Conservation (phyloP, 805 yeast genomes). For the Sugiyamaella lignohabitans region DNA sequence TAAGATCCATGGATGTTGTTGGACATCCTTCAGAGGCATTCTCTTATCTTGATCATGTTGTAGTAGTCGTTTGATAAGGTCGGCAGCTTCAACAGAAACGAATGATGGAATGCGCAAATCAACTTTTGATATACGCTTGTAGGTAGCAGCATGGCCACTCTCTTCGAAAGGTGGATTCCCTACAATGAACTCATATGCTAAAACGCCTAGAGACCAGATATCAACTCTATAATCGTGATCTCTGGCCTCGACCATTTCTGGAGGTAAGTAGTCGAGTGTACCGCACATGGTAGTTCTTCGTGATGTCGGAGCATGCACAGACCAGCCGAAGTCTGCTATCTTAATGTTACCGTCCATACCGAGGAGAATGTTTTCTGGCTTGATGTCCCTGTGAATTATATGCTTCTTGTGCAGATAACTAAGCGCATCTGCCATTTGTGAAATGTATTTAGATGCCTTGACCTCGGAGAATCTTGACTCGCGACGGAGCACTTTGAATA, state of each 20-base stretch:
- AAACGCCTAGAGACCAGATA: slow-evolving; percentile 86
- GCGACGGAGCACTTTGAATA: slow-evolving; percentile 65
- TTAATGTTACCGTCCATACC: slow-evolving; percentile 72
- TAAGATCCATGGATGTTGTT: slow-evolving; percentile 77
- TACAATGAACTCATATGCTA: slow-evolving; percentile 77
- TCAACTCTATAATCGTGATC: slow-evolving; percentile 77
- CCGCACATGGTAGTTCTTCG: slow-evolving; percentile 86
- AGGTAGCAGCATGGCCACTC: slow-evolving; percentile 63
- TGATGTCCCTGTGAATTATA: slow-evolving; percentile 86
- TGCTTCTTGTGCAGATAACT: slow-evolving; percentile 69
- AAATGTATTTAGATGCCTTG: slow-evolving; percentile 61
- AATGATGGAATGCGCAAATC: slow-evolving; percentile 68
- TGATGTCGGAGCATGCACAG: slow-evolving; percentile 58
- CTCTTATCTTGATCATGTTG: slow-evolving; percentile 66
- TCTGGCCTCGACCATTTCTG: slow-evolving; percentile 84
- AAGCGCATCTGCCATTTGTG: slow-evolving; percentile 77
- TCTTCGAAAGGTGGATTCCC: slow-evolving; percentile 95
- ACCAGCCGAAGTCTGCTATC: slow-evolving; percentile 95
- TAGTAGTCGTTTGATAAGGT: slow-evolving; percentile 57
- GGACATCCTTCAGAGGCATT: slow-evolving; percentile 52
- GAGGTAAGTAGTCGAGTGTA: slow-evolving; percentile 88
- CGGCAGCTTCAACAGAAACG: slow-evolving; percentile 68
- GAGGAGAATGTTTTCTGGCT: slow-evolving; percentile 85
- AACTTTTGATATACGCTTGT: slow-evolving; percentile 68
- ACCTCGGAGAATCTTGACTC: slow-evolving; percentile 64